Conservation (phyloP, 495 filamentous ascomycete species). For the Podospora anserina region DNA sequence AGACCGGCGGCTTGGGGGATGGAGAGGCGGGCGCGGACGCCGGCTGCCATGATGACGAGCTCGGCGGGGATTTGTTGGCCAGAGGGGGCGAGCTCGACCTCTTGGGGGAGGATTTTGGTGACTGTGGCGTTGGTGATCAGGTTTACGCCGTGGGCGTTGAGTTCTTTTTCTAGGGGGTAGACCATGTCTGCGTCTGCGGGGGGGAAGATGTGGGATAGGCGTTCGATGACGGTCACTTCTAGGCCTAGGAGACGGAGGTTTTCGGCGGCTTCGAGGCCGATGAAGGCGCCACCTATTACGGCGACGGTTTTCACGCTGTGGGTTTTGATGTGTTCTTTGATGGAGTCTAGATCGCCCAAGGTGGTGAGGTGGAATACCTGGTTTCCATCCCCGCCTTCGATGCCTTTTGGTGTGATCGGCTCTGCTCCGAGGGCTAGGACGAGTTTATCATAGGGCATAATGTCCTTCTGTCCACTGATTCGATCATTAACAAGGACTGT, state of each 20-base stretch:
- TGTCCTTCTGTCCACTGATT: background rate
- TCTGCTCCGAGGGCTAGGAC: conserved; percentile 30
- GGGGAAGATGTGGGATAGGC: conserved; percentile 29
- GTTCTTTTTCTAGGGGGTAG: conserved; percentile 26
- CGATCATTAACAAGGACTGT: background rate
- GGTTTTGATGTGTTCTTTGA: conserved; percentile 21
- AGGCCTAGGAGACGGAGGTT: conserved; percentile 14
- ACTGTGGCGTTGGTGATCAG: conserved; percentile 21
- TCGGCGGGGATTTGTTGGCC: conserved; percentile 18
- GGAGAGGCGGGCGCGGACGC: conserved; percentile 25
- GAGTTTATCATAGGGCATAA: conserved; percentile 31
- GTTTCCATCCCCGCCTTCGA: conserved; percentile 14
- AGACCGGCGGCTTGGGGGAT: conserved; percentile 29
- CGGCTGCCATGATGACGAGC: conserved; percentile 26
- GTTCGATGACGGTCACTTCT: conserved; percentile 29
- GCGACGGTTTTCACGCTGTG: conserved; percentile 16
- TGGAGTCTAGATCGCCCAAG: conserved; percentile 25
- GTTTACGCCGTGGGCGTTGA: conserved; percentile 24
- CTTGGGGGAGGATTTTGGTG: background rate
- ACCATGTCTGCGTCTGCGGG: conserved; percentile 32
- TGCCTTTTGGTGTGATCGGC: conserved; percentile 21
- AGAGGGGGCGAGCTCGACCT: background rate
- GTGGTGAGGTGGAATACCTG: conserved; percentile 34
- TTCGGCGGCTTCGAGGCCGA: conserved; percentile 36
- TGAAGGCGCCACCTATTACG: conserved; percentile 35